Conservation (phyloP, 192 early-diverging fungal species). For the Diversispora epigaea region DNA sequence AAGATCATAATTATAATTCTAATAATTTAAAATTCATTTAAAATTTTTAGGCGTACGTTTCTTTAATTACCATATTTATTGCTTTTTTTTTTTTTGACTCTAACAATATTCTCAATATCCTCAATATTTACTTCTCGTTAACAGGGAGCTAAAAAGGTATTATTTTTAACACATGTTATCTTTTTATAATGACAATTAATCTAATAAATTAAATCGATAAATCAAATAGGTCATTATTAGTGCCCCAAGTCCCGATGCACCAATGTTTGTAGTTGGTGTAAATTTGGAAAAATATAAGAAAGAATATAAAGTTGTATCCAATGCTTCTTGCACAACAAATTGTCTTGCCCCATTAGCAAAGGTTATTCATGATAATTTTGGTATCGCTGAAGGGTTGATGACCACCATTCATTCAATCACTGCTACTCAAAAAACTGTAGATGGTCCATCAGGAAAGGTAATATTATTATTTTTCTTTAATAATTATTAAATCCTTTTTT, state of each 20-base stretch:
- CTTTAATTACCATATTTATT: too few relatives aligned
- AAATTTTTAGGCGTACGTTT: neutral
- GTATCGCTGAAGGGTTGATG: conserved; percentile 96
- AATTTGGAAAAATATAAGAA: conserved; percentile 93
- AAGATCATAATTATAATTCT: neutral
- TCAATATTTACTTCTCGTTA: too few relatives aligned
- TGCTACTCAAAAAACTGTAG: conserved; percentile 99
- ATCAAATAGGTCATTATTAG: conserved; percentile 91
- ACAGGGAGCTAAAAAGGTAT: neutral
- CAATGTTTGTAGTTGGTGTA: conserved; percentile 98
- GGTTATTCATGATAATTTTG: conserved; percentile 94
- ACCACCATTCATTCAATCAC: conserved; percentile 97
- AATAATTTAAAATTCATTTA: neutral
- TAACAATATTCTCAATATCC: too few relatives aligned
- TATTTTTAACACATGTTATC: neutral
- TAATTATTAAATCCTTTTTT: neutral
- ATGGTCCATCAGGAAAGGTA: conserved; percentile 87
- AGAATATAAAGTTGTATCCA: conserved; percentile 84
- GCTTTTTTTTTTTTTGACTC: too few relatives aligned
- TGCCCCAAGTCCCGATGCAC: conserved; percentile 92
- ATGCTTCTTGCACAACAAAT: conserved; percentile 99
- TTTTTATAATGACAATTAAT: neutral
- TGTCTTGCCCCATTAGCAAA: conserved; percentile 97
- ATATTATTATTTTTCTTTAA: neutral
- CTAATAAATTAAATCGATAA: neutral